Evolutionary conservation across 768 basidiomycete species (phyloP).

Genomic region (Tylopilus subfusipes): DNA sequence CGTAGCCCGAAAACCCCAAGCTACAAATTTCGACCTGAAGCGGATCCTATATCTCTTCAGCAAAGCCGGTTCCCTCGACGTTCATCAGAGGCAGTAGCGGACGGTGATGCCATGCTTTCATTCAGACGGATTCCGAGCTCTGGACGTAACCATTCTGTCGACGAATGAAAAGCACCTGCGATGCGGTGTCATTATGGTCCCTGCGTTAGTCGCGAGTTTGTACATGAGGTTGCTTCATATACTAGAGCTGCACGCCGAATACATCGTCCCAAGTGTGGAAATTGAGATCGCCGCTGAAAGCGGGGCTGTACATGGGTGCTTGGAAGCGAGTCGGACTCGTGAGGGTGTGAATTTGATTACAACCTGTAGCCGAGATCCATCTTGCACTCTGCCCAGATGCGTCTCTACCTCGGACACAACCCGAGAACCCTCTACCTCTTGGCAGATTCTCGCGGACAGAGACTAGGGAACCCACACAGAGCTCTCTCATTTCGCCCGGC

Average conservation of each 20-base stretch:
- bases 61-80: conserved; percentile 42
- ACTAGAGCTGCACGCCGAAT: not conserved
- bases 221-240: not conserved
- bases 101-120: conserved; percentile 22
- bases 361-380: not conserved
- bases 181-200: no score
- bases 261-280: not conserved
- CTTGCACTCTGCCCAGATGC: conserved; percentile 43
- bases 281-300: not conserved
- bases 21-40: conserved; percentile 33
- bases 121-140: conserved; percentile 16
- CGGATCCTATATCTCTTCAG: conserved; percentile 24
- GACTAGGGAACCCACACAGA: conserved; percentile 52
- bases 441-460: conserved; percentile 65
- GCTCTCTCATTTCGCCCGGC: conserved; percentile 74
- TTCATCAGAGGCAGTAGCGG: conserved; percentile 13
- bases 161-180: conserved; percentile 10
- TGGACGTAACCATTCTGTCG: conserved; percentile 2
- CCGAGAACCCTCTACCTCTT: conserved; percentile 73
- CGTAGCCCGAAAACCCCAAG: conserved; percentile 15
- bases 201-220: not conserved
- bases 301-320: not conserved
- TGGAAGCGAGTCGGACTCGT: not conserved
- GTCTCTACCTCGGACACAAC: conserved; percentile 65
- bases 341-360: not conserved